Evolutionary conservation across 2,329 filamentous ascomycete species (phyloP), one percentile per base, ranked within the genome.

Genomic region (Verticillium alfalfae): DNA sequence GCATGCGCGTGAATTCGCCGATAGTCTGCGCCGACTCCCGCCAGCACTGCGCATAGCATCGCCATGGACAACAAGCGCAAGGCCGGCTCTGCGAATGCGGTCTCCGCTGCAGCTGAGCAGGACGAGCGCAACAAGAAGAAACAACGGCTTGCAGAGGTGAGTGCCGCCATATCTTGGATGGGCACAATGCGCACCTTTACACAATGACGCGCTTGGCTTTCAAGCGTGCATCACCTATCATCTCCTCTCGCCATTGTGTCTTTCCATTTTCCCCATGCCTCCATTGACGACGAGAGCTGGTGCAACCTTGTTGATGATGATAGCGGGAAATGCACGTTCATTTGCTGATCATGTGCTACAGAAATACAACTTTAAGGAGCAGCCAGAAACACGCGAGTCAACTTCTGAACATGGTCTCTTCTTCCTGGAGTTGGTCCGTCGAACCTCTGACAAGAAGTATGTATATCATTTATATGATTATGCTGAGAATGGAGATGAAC

Each of bases 361-460:
- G 70, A 75, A 79, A 65, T 83, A 79, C 66, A 80, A 85, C 64
- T 73, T 85, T 34, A 73, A 77, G 57, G 77, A 82, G 62, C 15
- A 52, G 4, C 80, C 79, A 66, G 90, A 93, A 75, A 87, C 84
- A 16, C 75, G 78, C 60, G 87, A 90, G 71, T 87, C 87, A 16
- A 93, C 90, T 2, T 88, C 87, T 15, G 83, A 87, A 61, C 84
- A 87, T 69, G 92, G 92, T 41, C 77, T 91, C 68, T 84, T 83
- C 66, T 90, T 96, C 70, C 78, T 96, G 55, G 87, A 91, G 60
- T 87, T 88, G 70, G 85, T 96, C 70, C 88, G 88, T 68, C 83
- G 85, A 66, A 92, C 91, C 26, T 86, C 87, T 65, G 92, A 96
- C 74, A 96, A 96, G 78, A 91, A 84, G 91, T 94, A 82, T 70